Conservation (phyloP, 306 rosid genomes). For the Dryas alaskensis region DNA sequence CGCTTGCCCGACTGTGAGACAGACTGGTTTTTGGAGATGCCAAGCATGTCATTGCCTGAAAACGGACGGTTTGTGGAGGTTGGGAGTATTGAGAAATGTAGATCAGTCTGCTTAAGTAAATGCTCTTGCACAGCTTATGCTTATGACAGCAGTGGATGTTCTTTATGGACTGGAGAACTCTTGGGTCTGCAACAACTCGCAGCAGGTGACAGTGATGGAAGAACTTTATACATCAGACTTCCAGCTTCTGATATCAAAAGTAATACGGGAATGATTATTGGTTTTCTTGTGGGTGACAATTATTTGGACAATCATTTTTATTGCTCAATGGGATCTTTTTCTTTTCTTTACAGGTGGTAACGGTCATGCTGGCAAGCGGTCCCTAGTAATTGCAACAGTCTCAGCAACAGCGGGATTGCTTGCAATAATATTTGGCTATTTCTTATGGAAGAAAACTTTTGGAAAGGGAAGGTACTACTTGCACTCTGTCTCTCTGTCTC, state of each 20-base stretch:
- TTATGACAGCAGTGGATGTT: conserved; percentile 9
- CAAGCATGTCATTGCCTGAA: conserved; percentile 24
- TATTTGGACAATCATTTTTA: neutral
- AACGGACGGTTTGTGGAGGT: neutral
- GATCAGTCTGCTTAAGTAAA: conserved; percentile 13
- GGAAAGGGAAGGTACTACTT: neutral
- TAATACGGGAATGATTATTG: conserved; percentile 21
- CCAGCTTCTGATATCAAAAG: conserved; percentile 45
- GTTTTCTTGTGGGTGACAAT: conserved; percentile 24
- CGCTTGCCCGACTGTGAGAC: conserved; percentile 5
- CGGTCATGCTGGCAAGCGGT: neutral
- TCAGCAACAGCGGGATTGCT: too few relatives aligned
- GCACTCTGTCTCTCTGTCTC: neutral
- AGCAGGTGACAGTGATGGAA: conserved; percentile 31
- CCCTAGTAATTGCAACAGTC: neutral
- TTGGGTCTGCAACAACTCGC: conserved; percentile 32
- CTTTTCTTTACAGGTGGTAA: neutral
- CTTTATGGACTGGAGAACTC: conserved; percentile 12
- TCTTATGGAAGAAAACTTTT: neutral
- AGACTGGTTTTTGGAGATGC: conserved; percentile 20
- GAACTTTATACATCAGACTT: conserved; percentile 41
- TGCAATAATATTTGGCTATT: neutral
- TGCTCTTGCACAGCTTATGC: conserved; percentile 64
- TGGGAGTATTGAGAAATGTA: conserved; percentile 32
- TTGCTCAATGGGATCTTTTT: neutral